Base-by-base conservation (phyloP, 208 protist genomes). In the Trichomonas vaginalis region DNA sequence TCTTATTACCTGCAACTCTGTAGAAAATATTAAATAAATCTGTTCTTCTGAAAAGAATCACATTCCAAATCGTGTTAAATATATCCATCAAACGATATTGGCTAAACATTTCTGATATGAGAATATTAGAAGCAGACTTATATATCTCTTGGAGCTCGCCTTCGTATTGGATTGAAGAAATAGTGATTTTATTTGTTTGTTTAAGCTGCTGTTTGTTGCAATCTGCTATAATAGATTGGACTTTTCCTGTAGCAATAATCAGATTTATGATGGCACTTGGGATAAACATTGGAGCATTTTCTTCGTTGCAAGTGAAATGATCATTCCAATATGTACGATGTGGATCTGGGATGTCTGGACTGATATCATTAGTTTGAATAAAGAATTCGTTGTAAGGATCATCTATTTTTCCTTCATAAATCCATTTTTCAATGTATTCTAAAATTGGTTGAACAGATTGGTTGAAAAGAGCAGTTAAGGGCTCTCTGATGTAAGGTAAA, bases 381-480 rank as follows among this genome's bases (percentile, higher is more conserved):
- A 92, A 92, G n/a, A 92, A 92, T 92, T 92, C 86, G n/a, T 92
- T 51, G 46, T 48, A 17, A 39, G 39, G 86, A 92, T 92, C 86
- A 49, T 92, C 86, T 35, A 92, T 39, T 92, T 92, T 45, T 39
- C 86, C 86, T 48, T 23, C 45, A 27, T 48, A 92, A 92, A 92
- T 39, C 86, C 86, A 92, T 92, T 92, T 92, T 56, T 92, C 86
- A 47, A 92, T 51, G 37, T 48, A 92, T 51, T 40, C 27, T 0
- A 92, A 39, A 27, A 92, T 27, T 39, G 86, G 86, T 32, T 92
- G 86, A 51, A 92, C 45, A 27, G 86, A 92, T 56, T 92, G 40
- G 10, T 48, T 92, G 37, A 92, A 92, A 15, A 92, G 15, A 48
- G 56, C 42, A 9, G 40, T 39, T 1, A 92, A 39, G 35, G n/a